phyloP scores from a whole-genome alignment of 2,329 filamentous ascomycete species.

The Diplodia intermedia region DNA sequence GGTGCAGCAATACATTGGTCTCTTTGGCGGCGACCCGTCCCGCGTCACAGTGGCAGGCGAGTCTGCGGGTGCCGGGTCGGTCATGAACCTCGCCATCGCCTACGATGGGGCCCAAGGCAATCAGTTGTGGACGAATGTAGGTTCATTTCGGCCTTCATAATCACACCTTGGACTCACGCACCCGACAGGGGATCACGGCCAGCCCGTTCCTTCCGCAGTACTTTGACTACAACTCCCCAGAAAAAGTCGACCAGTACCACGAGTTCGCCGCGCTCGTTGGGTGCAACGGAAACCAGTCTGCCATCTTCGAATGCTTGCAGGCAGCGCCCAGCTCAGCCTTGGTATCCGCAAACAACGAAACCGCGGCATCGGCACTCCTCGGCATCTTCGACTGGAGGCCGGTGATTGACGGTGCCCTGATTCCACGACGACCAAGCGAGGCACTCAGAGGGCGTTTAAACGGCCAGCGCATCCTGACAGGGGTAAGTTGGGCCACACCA shows the following conservation, averaged over 20 bases:
- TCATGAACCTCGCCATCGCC: slow-evolving; percentile 49
- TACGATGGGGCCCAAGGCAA: slow-evolving; percentile 44
- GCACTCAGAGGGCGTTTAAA: slow-evolving; percentile 51
- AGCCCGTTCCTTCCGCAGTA: slow-evolving; percentile 66
- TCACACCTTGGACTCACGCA: neutral
- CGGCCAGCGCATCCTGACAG: slow-evolving; percentile 47
- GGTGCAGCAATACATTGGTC: slow-evolving; percentile 60
- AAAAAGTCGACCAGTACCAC: slow-evolving; percentile 61
- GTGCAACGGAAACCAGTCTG: slow-evolving; percentile 44
- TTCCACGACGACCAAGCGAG: slow-evolving; percentile 51
- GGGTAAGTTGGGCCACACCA: slow-evolving; percentile 34
- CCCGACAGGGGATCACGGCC: slow-evolving; percentile 35
- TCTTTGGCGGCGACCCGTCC: slow-evolving; percentile 50
- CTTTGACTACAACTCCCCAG: slow-evolving; percentile 58
- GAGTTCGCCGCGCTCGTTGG: slow-evolving; percentile 56
- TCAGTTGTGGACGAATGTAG: slow-evolving; percentile 47
- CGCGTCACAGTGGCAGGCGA: slow-evolving; percentile 47
- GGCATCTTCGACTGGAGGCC: slow-evolving; percentile 66
- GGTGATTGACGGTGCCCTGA: slow-evolving; percentile 64
- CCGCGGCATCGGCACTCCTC: slow-evolving; percentile 59
- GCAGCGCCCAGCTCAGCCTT: slow-evolving; percentile 59
- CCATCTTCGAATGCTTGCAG: slow-evolving; percentile 61
- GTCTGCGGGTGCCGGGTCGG: slow-evolving; percentile 49
- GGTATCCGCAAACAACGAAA: slow-evolving; percentile 61
- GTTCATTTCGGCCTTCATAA: neutral